These are phyloP conservation scores for Xylariales sp. DNA, from an alignment of 2,329 filamentous ascomycete species.

Conservation along the genomic window DNA sequence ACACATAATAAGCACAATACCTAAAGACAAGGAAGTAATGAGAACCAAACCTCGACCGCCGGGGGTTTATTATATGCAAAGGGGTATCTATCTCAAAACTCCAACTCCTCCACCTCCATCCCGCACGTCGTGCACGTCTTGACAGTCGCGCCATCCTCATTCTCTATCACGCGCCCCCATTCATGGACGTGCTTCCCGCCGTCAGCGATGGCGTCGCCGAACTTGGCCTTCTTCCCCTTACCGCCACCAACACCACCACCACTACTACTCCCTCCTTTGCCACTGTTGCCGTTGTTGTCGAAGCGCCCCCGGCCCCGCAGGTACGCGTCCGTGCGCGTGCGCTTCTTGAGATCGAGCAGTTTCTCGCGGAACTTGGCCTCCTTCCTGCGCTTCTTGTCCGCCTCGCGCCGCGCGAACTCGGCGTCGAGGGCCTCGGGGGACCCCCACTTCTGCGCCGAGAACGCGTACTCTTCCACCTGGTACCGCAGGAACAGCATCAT, in stretches of 20 bases:
- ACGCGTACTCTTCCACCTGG: slow-evolving; percentile 94
- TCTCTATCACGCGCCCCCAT: slow-evolving; percentile 79
- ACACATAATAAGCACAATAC: background rate
- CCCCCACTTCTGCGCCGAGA: slow-evolving; percentile 85
- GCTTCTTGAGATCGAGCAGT: slow-evolving; percentile 89
- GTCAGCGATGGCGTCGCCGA: slow-evolving; percentile 80
- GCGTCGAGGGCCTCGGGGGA: slow-evolving; percentile 85
- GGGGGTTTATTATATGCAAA: background rate
- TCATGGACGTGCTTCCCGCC: slow-evolving; percentile 86
- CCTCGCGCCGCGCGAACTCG: slow-evolving; percentile 84
- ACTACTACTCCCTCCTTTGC: slow-evolving; percentile 44
- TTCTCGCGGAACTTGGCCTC: slow-evolving; percentile 93
- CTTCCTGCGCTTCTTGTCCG: slow-evolving; percentile 84
- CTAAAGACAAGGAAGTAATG: background rate
- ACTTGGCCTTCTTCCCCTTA: slow-evolving; percentile 63
- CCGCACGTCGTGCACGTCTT: slow-evolving; percentile 84
- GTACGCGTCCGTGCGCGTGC: slow-evolving; percentile 91
- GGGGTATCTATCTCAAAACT: slow-evolving; percentile 59
- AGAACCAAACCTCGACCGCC: background rate
- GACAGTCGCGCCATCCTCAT: slow-evolving; percentile 77
- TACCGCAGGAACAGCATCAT: slow-evolving; percentile 98
- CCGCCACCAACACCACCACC: slow-evolving; percentile 53
- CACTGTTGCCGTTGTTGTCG: background rate
- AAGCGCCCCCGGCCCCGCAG: slow-evolving; percentile 73
- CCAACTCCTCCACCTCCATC: slow-evolving; percentile 82